Evolutionary conservation across 192 early-diverging fungal species (phyloP).

Genomic region (Chytriomyces hyalinus): DNA sequence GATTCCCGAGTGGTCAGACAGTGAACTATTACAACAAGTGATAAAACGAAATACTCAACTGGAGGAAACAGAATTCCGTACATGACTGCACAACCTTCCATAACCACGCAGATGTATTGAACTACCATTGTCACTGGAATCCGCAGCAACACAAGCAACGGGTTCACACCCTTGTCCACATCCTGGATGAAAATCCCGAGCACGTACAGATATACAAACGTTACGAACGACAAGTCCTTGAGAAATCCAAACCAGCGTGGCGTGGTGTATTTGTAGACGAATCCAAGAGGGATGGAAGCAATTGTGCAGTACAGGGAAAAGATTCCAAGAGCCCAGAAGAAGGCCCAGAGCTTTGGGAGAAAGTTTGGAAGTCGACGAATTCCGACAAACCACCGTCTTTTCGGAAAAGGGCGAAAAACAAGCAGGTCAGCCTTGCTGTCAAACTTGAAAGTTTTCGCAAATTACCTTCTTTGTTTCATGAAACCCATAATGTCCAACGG

Average conservation of each 20-base stretch:
- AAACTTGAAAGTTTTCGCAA: background rate
- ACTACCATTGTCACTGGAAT: constrained; percentile 55
- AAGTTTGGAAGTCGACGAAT: constrained; percentile 57
- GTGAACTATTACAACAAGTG: background rate
- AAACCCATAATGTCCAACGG: constrained; percentile 58
- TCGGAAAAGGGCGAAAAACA: background rate
- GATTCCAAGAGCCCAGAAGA: constrained; percentile 62
- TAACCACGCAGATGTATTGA: constrained; percentile 51
- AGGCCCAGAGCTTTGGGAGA: constrained; percentile 59
- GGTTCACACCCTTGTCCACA: constrained; percentile 54
- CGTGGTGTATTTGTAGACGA: constrained; percentile 42
- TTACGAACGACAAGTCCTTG: constrained; percentile 59
- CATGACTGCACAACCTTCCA: constrained; percentile 57
- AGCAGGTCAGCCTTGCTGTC: background rate
- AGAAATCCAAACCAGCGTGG: constrained; percentile 62
- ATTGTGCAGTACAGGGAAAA: constrained; percentile 52
- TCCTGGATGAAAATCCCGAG: constrained; percentile 61
- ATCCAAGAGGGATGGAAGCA: constrained; percentile 52
- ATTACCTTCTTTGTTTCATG: constrained; percentile 54
- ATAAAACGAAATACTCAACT: background rate
- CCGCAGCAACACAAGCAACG: constrained; percentile 45
- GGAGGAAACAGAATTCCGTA: constrained; percentile 60
- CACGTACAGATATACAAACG: constrained; percentile 61
- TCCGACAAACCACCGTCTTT: constrained; percentile 59
- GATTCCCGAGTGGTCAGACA: no score